Base-by-base conservation (phyloP, 2,329 filamentous ascomycete species). In the Colletotrichum cereale region DNA sequence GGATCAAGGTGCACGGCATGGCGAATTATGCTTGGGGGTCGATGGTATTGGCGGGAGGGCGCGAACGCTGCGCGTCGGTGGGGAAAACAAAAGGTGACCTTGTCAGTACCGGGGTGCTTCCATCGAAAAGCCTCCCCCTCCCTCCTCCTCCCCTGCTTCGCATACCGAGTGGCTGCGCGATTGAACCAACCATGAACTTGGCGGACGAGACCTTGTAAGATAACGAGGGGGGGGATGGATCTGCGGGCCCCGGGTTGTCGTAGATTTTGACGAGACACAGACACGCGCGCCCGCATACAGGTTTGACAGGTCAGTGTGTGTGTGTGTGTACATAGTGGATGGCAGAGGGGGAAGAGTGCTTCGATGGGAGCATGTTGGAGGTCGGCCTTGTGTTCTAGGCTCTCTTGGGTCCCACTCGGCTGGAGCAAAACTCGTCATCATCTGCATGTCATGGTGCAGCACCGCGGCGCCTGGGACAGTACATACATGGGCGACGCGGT, bases 391-490 rank as follows among this genome's bases (percentile, higher is more conserved):
- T 42, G 64, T 71, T 67, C 68, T 63, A 71, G 60, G 34, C 60
- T 38, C 21, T 24, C 44, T 10, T 10, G 2, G 21, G 57, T 58
- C 64, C 68, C 64, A 58, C 64, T 63, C 58, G 38, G 53, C 29
- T 31, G 57, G 68, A 31, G 57, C 26, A 52, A 38, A 58, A 36
- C 29, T 42, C 42, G 52, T 63, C 58, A 67, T 62, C 58, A 62
- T 67, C 50, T 58, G 58, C 64, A 60, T 67, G 68, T 71, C 64
- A 67, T 71, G 56, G 42, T 63, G 68, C 52, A 58, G 64, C 52
- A 52, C 50, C 26, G 42, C 58, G 29, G 42, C 58, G 29, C n/a
- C 58, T 61, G 58, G 42, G 24, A 56, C 29, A 36, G 34, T 29
- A 24, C 31, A 31, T 21, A 26, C 7, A 11, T 44, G 42, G 7